Evolutionary conservation across 1,139 yeast genomes (phyloP).

Genomic region (Zygoascus meyerae): DNA sequence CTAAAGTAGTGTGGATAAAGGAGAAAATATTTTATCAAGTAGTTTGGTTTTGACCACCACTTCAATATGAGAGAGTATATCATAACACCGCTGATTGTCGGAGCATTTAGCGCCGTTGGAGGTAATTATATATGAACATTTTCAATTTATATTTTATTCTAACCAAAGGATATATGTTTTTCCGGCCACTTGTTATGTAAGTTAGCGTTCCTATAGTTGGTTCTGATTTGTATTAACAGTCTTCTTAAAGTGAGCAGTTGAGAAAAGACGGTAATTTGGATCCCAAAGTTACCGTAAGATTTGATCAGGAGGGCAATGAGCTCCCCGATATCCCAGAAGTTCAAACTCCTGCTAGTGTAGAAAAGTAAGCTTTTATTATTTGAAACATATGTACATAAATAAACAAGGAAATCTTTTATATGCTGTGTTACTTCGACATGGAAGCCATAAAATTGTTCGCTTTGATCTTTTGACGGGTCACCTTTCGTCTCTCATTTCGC

Average conservation of each 20-base stretch:
- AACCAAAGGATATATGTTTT: conserved; percentile 51
- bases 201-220: conserved; percentile 27
- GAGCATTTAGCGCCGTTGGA: conserved; percentile 41
- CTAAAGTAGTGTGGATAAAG: background rate
- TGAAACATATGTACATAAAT: conserved; percentile 8
- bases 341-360: conserved; percentile 3
- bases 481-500: conserved; percentile 59
- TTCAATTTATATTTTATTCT: background rate
- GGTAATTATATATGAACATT: conserved; percentile 28
- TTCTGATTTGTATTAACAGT: conserved; percentile 13
- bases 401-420: background rate
- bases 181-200: conserved; percentile 67
- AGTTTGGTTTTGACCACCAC: background rate
- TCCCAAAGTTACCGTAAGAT: conserved; percentile 18
- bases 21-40: conserved; percentile 1
- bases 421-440: conserved; percentile 26
- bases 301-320: conserved; percentile 10
- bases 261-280: conserved; percentile 59
- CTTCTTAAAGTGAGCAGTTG: conserved; percentile 54
- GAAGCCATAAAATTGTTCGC: conserved; percentile 57
- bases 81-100: conserved; percentile 28
- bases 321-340: conserved; percentile 4
- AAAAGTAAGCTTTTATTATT: background rate
- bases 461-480: conserved; percentile 66
- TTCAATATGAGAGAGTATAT: conserved; percentile 3